A percentile compares a stretch with the other conserved stretches of the same genome.
phyloP scores from a whole-genome alignment of 2,329 filamentous ascomycete species.

The Magnaporthiopsis rhizophila region DNA sequence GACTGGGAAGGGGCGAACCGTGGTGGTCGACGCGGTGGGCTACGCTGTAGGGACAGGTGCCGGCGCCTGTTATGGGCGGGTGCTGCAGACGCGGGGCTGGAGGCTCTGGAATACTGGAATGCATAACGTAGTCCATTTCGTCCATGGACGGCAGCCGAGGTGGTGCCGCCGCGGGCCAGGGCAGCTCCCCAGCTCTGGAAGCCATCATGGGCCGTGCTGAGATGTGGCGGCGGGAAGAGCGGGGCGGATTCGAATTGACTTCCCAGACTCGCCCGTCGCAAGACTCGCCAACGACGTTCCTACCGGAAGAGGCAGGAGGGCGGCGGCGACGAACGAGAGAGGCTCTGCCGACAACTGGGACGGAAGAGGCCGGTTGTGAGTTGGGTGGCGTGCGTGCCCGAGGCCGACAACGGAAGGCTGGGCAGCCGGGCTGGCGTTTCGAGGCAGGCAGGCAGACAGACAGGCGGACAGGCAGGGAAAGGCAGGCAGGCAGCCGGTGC shows the following conservation, averaged over 20 bases:
- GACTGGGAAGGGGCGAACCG: slow-evolving; percentile 2
- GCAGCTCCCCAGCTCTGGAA: neutral
- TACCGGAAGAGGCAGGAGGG: neutral
- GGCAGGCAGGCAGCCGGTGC: neutral
- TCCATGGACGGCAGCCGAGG: slow-evolving; percentile 17
- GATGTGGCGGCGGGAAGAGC: neutral
- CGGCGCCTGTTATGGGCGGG: neutral
- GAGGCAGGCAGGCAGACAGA: neutral
- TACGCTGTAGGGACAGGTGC: slow-evolving; percentile 7
- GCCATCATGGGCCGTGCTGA: neutral
- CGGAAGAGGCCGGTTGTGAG: neutral
- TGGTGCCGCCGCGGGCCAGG: slow-evolving; percentile 4
- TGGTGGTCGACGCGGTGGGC: slow-evolving; percentile 1
- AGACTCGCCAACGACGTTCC: neutral
- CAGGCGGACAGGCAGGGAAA: neutral
- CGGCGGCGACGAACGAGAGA: neutral
- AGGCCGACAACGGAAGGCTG: neutral
- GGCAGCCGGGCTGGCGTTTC: neutral
- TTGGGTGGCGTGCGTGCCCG: neutral
- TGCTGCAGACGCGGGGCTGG: neutral
- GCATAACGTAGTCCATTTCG: slow-evolving; percentile 25
- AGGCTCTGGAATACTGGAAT: slow-evolving; percentile 13
- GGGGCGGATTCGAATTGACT: neutral
- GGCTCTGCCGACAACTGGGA: no score
- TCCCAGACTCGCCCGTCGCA: neutral